Evolutionary conservation across 495 filamentous ascomycete species (phyloP), one percentile per base, ranked within the genome.

Genomic region (Penicillium herquei): DNA sequence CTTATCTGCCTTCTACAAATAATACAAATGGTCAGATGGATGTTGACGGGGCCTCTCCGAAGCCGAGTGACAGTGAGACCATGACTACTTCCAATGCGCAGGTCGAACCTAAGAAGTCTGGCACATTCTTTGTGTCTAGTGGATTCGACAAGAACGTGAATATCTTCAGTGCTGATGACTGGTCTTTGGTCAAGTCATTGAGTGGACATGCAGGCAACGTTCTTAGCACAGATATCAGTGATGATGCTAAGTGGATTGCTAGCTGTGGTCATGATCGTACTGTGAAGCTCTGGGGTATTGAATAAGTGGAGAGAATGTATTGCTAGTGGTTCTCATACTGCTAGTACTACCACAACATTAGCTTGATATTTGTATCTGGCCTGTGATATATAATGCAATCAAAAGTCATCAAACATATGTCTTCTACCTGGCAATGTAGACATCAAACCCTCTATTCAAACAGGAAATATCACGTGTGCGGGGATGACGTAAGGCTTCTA

Each of bases 81-180:
- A 26, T 26, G 21, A 26, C 21, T 26, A 26, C 21, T 4, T 26
- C 21, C 21, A 51, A 42, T 21, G 51, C 64, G 21, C 51, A 59
- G 50, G 58, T 64, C 37, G 67, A 72, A 45, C 83, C 87, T n/a
- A 81, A 77, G 62, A 87, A 84, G 53, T 77, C 91, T 5, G 89
- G 92, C 43, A 96, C 94, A 3, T 96, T 97, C 71, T 87, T 98
- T 56, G 88, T 96, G 6, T 88, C 84, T 9, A 84, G 87, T 56
- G 94, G 94, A 2, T 97, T 99, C 62, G 95, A 99, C 70, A 90
- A 92, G 70, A 92, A 91, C 58, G 89, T 98, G 70, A 96, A 97
- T 64, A 78, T 98, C 44, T 97, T 93, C 71, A 96, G 91, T 16
- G 91, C 90, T 1, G 94, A 98, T 67, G 94, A 98, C 69, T 98